Conservation (phyloP, 2,329 filamentous ascomycete species). For the Aspergillus thermomutatus region DNA sequence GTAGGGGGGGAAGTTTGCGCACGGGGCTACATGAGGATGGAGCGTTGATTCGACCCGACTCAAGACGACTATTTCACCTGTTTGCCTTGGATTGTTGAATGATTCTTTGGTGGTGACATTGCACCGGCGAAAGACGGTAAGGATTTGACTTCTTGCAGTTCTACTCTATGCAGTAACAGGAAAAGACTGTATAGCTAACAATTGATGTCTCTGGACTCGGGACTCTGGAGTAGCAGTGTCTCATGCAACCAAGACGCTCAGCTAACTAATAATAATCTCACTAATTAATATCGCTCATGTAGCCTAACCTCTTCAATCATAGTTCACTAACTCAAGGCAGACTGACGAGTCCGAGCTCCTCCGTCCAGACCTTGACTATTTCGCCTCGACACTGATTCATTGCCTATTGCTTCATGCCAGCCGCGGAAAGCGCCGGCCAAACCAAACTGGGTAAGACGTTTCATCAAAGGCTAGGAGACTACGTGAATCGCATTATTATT, state of each 20-base stretch:
- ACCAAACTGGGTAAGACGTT: not conserved
- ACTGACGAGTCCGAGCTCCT: not conserved
- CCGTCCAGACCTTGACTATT: not conserved
- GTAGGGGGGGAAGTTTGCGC: constrained; percentile 5
- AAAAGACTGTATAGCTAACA: not conserved
- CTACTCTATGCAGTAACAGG: not conserved
- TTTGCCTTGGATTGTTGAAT: not conserved
- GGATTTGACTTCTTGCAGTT: not conserved
- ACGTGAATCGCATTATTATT: not conserved
- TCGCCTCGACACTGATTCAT: not conserved
- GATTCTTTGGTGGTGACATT: not conserved
- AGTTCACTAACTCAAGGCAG: not conserved
- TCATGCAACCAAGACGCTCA: not conserved
- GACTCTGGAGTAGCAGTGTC: not conserved
- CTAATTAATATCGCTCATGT: not conserved
- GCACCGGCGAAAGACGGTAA: not conserved
- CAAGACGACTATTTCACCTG: not conserved
- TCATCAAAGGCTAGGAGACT: not conserved
- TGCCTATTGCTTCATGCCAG: not conserved
- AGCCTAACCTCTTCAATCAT: not conserved
- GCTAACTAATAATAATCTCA: not conserved
- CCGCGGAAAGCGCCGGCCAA: not conserved
- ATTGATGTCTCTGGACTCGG: not conserved
- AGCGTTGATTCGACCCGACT: constrained; percentile 12
- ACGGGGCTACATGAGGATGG: constrained; percentile 24